These are phyloP conservation scores for Penicillium bovifimosum DNA, from an alignment of 495 filamentous ascomycete genomes.

Conservation along the genomic window DNA sequence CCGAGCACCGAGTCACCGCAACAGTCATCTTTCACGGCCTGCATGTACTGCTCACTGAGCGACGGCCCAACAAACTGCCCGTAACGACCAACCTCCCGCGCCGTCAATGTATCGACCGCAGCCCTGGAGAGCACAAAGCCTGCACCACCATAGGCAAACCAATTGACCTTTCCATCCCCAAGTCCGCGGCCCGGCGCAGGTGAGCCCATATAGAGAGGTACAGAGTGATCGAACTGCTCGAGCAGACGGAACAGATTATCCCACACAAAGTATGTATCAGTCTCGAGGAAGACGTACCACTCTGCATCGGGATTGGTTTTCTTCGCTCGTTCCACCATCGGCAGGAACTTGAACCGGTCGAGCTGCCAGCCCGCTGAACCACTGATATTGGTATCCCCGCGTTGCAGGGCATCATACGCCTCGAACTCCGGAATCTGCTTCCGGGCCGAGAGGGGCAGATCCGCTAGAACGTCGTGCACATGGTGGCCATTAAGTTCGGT, in stretches of 20 bases:
- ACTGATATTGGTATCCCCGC: constrained; percentile 5
- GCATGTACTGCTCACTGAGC: constrained; percentile 31
- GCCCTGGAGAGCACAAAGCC: constrained; percentile 49
- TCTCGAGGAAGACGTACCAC: constrained; percentile 62
- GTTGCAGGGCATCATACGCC: constrained; percentile 26
- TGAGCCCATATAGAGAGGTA: constrained; percentile 49
- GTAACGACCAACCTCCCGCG: constrained; percentile 14
- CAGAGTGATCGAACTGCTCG: constrained; percentile 41
- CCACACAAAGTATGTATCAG: constrained; percentile 61
- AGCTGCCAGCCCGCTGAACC: constrained; percentile 45
- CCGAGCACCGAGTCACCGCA: constrained; percentile 52
- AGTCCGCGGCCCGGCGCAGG: constrained; percentile 31
- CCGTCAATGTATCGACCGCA: constrained; percentile 35
- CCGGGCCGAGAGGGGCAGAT: constrained; percentile 26
- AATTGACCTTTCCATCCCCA: constrained; percentile 30
- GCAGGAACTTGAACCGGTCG: constrained; percentile 62
- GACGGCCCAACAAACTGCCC: constrained; percentile 17
- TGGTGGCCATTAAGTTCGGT: constrained; percentile 29
- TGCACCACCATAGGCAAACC: constrained; percentile 51
- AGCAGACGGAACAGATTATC: constrained; percentile 54
- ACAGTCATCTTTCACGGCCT: constrained; percentile 36
- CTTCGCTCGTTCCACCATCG: constrained; percentile 54
- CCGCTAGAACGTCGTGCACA: constrained; percentile 37
- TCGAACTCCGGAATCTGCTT: constrained; percentile 31
- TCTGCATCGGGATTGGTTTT: constrained; percentile 45